Conservation (phyloP, 495 filamentous ascomycete species). For the Aspergillus nidulans region DNA sequence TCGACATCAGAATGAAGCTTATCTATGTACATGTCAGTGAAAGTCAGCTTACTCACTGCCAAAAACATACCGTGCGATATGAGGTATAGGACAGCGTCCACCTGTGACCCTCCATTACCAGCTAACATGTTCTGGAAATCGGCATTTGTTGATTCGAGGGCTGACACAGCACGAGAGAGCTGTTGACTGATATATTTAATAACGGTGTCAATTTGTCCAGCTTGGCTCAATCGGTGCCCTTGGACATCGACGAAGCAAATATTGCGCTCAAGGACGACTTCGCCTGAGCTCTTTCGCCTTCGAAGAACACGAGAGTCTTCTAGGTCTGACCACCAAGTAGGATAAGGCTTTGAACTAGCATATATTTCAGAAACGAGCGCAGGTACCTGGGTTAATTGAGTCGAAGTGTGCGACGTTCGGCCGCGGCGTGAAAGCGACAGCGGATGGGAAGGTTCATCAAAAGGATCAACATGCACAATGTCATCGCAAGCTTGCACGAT, state of each 20-base stretch:
- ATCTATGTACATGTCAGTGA: slow-evolving; percentile 41
- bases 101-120: slow-evolving; percentile 80
- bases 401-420: slow-evolving; percentile 23
- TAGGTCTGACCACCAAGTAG: slow-evolving; percentile 90
- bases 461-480: slow-evolving; percentile 90
- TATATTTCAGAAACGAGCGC: slow-evolving; percentile 69
- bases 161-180: slow-evolving; percentile 57
- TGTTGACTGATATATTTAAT: slow-evolving; percentile 73
- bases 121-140: slow-evolving; percentile 79
- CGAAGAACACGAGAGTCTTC: slow-evolving; percentile 67
- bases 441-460: slow-evolving; percentile 37
- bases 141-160: slow-evolving; percentile 56
- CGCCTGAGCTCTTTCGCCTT: slow-evolving; percentile 74
- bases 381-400: slow-evolving; percentile 28
- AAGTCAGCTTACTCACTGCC: background rate
- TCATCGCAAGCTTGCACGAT: slow-evolving; percentile 94
- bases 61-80: slow-evolving; percentile 57
- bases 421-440: slow-evolving; percentile 26
- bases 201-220: slow-evolving; percentile 65
- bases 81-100: slow-evolving; percentile 84
- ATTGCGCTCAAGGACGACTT: slow-evolving; percentile 84
- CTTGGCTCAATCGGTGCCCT: slow-evolving; percentile 62
- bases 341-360: slow-evolving; percentile 91
- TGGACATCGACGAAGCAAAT: slow-evolving; percentile 93
- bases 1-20: slow-evolving; percentile 70